A percentile compares a stretch with the other conserved stretches of the same genome.
These are phyloP conservation scores for Agrostemma githago DNA, from an alignment of 148 eudicot species.

Conservation along the genomic window DNA sequence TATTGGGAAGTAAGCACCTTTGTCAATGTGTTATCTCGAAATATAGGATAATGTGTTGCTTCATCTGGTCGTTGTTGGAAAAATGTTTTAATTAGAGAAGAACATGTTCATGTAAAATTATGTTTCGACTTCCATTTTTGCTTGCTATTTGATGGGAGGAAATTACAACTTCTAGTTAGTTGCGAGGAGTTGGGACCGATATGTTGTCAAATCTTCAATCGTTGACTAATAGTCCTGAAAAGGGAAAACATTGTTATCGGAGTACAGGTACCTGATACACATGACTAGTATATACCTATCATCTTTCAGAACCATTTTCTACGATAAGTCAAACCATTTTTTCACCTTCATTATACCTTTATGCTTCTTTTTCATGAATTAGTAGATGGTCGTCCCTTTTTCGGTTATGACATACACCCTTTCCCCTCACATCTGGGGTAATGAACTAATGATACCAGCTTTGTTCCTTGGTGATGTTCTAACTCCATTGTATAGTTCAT, in stretches of 20 bases:
- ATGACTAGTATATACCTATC: background rate
- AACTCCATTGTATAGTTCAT: background rate
- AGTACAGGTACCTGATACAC: background rate
- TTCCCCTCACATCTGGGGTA: background rate
- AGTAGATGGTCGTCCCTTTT: too few relatives aligned
- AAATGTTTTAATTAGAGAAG: background rate
- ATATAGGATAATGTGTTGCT: background rate
- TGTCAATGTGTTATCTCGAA: background rate
- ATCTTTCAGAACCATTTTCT: too few relatives aligned
- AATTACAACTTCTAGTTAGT: background rate
- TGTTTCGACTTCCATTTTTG: background rate
- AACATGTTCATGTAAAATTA: background rate
- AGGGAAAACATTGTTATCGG: background rate
- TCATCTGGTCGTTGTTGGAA: background rate
- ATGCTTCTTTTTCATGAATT: too few relatives aligned
- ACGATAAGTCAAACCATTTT: too few relatives aligned
- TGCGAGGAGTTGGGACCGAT: too few relatives aligned
- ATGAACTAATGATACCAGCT: background rate
- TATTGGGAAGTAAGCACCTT: constrained; percentile 84
- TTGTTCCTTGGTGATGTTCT: background rate
- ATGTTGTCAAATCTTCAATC: too few relatives aligned
- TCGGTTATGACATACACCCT: background rate
- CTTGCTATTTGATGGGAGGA: background rate
- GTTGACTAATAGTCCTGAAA: background rate
- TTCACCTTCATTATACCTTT: background rate